Evolutionary conservation across 495 filamentous ascomycete species (phyloP), one percentile per base, ranked within the genome.

Genomic region (Penicillium bialowiezense): DNA sequence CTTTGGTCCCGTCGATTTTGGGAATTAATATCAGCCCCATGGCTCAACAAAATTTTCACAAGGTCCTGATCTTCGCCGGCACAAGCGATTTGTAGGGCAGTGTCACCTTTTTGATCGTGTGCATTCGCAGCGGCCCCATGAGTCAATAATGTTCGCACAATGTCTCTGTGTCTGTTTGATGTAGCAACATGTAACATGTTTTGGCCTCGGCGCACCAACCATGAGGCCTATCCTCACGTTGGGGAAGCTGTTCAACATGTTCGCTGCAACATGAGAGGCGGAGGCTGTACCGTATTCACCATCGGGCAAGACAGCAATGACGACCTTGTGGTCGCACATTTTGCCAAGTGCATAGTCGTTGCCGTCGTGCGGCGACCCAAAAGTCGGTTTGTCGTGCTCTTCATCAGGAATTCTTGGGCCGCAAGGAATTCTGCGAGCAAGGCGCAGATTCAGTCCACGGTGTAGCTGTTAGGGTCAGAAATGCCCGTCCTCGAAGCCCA

Each of bases 401-500:
- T 71, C 63, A 32, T 81, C 74, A 79, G 59, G 37, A 70, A 64
- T 10, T 41, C 52, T 32, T 43, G 26, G 5, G 67, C 74, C 1
- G 76, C 73, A 33, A 66, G 50, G 9, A 55, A 50, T 37, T 79
- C 75, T 0, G 40, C 40, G 1, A 13, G 19, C 3, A 77, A 47
- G 2, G 73, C 69, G 44, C 69, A 75, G n/a, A 81, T 72, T 70
- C 72, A 77, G 19, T 71, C 77, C 1, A 81, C 62, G 0, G 63
- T 74, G 48, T 73, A 81, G n/a, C 52, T 29, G 28, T 59, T 53
- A 18, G 55, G 58, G 15, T 56, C 32, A 9, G 44, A 50, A 41
- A 57, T 41, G 24, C 24, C 9, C 9, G 24, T 9, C 9, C n/a
- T n/a, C n/a, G n/a, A n/a, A n/a, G n/a, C n/a, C n/a, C n/a, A n/a